These are phyloP conservation scores for Vigna radiata DNA, from an alignment of 306 rosid genomes.

Conservation along the genomic window DNA sequence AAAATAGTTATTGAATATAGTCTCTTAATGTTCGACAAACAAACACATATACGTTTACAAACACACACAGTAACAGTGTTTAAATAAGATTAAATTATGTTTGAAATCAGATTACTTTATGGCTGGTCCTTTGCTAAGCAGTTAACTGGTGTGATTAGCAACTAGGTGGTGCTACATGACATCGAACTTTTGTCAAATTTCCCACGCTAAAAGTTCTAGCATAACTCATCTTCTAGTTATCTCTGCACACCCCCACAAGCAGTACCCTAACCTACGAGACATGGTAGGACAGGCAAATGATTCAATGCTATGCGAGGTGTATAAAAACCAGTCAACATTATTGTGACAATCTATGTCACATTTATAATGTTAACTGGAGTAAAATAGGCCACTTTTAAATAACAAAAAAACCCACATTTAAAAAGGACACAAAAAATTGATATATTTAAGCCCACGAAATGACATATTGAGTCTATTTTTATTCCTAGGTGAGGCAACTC, in stretches of 20 bases:
- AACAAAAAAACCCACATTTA: neutral
- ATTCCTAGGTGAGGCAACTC: slow-evolving; percentile 8
- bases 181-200: neutral
- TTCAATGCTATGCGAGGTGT: neutral
- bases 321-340: neutral
- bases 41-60: neutral
- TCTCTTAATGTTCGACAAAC: neutral
- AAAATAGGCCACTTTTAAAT: neutral
- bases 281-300: neutral
- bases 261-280: neutral
- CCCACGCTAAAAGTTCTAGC: neutral
- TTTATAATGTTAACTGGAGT: neutral
- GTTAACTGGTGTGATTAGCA: neutral
- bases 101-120: neutral
- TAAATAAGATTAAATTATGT: neutral
- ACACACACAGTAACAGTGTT: too few species aligned
- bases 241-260: neutral
- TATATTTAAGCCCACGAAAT: neutral
- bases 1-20: neutral
- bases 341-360: neutral
- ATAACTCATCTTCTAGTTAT: neutral
- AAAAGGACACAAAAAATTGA: neutral
- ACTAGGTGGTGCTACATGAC: neutral
- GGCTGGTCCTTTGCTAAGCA: neutral
- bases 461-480: neutral